Conservation (phyloP, 805 yeast genomes). For the Wickerhamiella dianesei region DNA sequence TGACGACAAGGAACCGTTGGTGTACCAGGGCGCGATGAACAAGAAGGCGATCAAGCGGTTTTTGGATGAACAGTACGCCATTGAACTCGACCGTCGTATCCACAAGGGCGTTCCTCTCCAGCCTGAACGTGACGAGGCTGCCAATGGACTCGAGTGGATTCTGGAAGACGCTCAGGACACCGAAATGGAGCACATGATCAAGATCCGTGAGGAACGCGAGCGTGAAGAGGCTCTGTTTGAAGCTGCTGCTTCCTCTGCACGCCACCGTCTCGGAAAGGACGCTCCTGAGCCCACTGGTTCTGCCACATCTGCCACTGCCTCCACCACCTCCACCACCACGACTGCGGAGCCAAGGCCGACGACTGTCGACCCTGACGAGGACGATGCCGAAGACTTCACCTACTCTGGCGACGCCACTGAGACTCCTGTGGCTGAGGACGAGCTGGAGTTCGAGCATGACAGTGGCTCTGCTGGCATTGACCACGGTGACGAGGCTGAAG, state of each 20-base stretch:
- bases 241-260: slow-evolving; percentile 12
- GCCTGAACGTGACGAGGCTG: slow-evolving; percentile 14
- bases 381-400: slow-evolving; percentile 3
- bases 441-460: slow-evolving; percentile 57
- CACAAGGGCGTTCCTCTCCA: slow-evolving; percentile 3
- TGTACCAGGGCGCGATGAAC: slow-evolving; percentile 22
- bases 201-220: slow-evolving; percentile 5
- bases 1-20: slow-evolving; percentile 17
- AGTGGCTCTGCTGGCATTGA: slow-evolving; percentile 47
- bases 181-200: slow-evolving; percentile 14
- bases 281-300: slow-evolving; percentile 7
- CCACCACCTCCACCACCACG: slow-evolving; percentile 3
- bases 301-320: slow-evolving; percentile 3
- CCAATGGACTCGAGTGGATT: slow-evolving; percentile 18
- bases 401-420: background rate
- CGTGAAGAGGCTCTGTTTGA: slow-evolving; percentile 5
- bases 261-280: slow-evolving; percentile 9
- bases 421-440: slow-evolving; percentile 3
- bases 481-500: slow-evolving; percentile 6
- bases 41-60: slow-evolving; percentile 18
- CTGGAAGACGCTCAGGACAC: slow-evolving; percentile 17
- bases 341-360: background rate
- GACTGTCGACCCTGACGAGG: slow-evolving; percentile 1
- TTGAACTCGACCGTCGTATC: slow-evolving; percentile 17
- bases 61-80: slow-evolving; percentile 18